These are phyloP conservation scores for Pulveroboletus sp. DNA, from an alignment of 768 basidiomycete genomes.

Conservation along the genomic window DNA sequence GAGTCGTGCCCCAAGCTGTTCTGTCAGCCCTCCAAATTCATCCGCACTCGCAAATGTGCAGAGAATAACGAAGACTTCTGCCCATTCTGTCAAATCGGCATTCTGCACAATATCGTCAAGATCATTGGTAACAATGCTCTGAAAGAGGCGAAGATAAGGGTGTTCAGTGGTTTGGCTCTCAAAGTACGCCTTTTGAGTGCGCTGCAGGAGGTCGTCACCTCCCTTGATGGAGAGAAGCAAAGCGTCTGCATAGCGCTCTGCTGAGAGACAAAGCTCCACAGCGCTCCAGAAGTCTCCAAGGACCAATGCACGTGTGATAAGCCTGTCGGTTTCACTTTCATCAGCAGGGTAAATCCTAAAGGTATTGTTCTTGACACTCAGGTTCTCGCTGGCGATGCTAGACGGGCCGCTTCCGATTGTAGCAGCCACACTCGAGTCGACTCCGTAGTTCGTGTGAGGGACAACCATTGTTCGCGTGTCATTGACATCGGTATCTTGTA, in stretches of 20 bases:
- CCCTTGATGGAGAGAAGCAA: constrained; percentile 90
- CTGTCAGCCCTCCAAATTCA: constrained; percentile 83
- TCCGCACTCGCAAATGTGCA: constrained; percentile 88
- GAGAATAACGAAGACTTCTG: constrained; percentile 92
- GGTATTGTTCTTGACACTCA: constrained; percentile 62
- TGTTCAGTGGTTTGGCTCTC: constrained; percentile 67
- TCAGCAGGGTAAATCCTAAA: constrained; percentile 89
- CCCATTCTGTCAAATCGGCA: constrained; percentile 92
- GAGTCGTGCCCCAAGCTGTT: constrained; percentile 86
- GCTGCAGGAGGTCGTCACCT: constrained; percentile 77
- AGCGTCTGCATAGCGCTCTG: constrained; percentile 90
- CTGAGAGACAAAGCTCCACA: constrained; percentile 84
- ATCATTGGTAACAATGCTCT: constrained; percentile 90
- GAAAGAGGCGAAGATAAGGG: constrained; percentile 91
- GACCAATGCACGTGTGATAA: constrained; percentile 90
- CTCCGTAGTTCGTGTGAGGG: constrained; percentile 73
- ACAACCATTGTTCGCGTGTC: constrained; percentile 44
- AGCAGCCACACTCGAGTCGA: constrained; percentile 91
- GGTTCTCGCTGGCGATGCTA: constrained; percentile 51
- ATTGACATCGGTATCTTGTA: constrained; percentile 38
- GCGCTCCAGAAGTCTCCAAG: constrained; percentile 94
- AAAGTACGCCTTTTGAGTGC: constrained; percentile 92
- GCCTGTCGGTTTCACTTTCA: constrained; percentile 80
- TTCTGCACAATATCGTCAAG: constrained; percentile 93
- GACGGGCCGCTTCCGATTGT: constrained; percentile 91